Conservation (phyloP, 208 protist species). For the Angomonas ambiguus region DNA sequence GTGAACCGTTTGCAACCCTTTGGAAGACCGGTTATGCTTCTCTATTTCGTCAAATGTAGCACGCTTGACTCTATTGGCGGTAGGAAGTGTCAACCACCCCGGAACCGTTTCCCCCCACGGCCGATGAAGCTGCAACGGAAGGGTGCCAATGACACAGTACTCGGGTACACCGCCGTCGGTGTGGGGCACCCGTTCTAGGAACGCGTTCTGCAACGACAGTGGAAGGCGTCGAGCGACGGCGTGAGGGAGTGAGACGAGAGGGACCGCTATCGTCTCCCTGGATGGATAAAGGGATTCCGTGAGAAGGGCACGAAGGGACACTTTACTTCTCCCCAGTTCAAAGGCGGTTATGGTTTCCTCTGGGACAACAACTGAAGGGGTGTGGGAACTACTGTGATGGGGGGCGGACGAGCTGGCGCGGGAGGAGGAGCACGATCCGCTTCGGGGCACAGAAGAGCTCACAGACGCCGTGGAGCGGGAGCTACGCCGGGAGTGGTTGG, state of each 20-base stretch:
- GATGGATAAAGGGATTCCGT: slow-evolving; percentile 28
- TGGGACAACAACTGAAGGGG: too few relatives aligned
- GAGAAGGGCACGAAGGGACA: slow-evolving; percentile 20
- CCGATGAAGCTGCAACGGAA: too few relatives aligned
- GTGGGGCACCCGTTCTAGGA: too few relatives aligned
- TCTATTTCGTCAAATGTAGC: too few relatives aligned
- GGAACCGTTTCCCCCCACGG: too few relatives aligned
- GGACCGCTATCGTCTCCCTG: slow-evolving; percentile 28
- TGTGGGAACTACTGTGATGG: too few relatives aligned
- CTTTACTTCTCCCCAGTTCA: slow-evolving; percentile 27
- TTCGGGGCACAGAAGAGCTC: background rate
- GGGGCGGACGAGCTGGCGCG: background rate
- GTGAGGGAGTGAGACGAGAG: slow-evolving; percentile 20
- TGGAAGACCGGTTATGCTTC: too few relatives aligned
- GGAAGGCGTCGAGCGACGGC: slow-evolving; percentile 12
- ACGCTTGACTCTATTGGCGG: too few relatives aligned
- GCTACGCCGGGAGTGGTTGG: background rate
- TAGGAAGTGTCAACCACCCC: too few relatives aligned
- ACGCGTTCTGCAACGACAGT: slow-evolving; percentile 14
- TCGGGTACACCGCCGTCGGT: too few relatives aligned
- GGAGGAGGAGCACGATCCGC: background rate
- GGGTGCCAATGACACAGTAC: too few relatives aligned
- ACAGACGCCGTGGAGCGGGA: background rate
- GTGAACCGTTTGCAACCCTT: too few relatives aligned
- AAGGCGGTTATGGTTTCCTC: background rate